phyloP scores from a whole-genome alignment of 2,329 filamentous ascomycete genomes.

The Apiospora koreana region DNA sequence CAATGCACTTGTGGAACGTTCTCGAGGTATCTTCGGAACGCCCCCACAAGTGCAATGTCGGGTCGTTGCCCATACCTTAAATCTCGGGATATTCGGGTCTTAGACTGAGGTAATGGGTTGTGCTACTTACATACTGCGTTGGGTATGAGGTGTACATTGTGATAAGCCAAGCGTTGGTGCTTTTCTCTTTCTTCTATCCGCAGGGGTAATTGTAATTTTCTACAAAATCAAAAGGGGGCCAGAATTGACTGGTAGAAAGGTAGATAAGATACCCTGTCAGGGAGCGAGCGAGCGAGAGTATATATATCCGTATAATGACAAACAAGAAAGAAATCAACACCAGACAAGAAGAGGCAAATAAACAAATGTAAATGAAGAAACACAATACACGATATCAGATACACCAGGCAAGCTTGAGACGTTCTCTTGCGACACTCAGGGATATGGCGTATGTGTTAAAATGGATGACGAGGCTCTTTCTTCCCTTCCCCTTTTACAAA shows the following conservation, averaged over 20 bases:
- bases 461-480: background rate
- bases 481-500: background rate
- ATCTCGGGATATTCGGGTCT: too few relatives aligned
- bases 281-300: background rate
- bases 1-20: too few relatives aligned
- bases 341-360: background rate
- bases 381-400: background rate
- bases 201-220: too few relatives aligned
- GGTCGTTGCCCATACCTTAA: too few relatives aligned
- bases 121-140: too few relatives aligned
- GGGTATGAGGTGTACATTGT: too few relatives aligned
- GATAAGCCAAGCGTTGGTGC: too few relatives aligned
- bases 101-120: too few relatives aligned
- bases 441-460: background rate
- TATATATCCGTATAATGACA: background rate
- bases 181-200: too few relatives aligned
- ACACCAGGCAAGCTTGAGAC: background rate
- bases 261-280: constrained; percentile 8
- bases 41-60: too few relatives aligned
- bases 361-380: background rate
- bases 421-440: background rate
- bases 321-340: background rate
- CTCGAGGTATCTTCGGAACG: too few relatives aligned
- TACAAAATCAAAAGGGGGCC: too few relatives aligned
- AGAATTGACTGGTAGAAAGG: background rate